Evolutionary conservation across 495 filamentous ascomycete species (phyloP).

Genomic region (Penicillium odoratum): DNA sequence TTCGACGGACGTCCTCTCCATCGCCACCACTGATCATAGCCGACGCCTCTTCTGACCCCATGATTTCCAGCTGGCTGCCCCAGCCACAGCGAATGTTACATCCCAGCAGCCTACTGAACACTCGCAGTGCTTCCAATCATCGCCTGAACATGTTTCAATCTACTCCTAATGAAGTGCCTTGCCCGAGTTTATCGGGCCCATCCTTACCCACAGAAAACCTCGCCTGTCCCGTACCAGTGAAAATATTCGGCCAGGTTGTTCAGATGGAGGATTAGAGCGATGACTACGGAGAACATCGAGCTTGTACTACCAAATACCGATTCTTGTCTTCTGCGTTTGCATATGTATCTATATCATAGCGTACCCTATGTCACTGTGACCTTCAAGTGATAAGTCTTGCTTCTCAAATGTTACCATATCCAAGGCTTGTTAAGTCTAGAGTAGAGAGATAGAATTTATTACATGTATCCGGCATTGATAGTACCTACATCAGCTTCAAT

Average conservation of each 20-base stretch:
- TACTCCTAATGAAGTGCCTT: not conserved
- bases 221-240: not conserved
- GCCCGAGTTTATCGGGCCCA: not conserved
- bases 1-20: not conserved
- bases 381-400: not conserved
- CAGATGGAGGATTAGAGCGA: not conserved
- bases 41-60: slow-evolving; percentile 2
- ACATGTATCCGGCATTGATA: not conserved
- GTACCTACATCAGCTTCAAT: not conserved
- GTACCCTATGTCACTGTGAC: not conserved
- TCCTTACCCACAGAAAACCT: not conserved
- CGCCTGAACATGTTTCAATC: not conserved
- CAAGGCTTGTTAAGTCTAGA: too few relatives aligned
- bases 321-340: not conserved
- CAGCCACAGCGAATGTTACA: slow-evolving; percentile 2
- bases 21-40: slow-evolving; percentile 4
- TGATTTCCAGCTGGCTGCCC: slow-evolving; percentile 20
- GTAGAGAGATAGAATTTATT: not conserved
- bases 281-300: not conserved
- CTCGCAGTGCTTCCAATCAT: not conserved
- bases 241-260: slow-evolving; percentile 24
- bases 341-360: not conserved
- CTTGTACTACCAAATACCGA: not conserved
- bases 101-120: not conserved
- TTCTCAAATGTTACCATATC: not conserved